Percentiles rank a stretch among this genome's conserved stretches.
Conservation (phyloP, 1,284 basidiomycete species). For the Leccinum ponderosum region DNA sequence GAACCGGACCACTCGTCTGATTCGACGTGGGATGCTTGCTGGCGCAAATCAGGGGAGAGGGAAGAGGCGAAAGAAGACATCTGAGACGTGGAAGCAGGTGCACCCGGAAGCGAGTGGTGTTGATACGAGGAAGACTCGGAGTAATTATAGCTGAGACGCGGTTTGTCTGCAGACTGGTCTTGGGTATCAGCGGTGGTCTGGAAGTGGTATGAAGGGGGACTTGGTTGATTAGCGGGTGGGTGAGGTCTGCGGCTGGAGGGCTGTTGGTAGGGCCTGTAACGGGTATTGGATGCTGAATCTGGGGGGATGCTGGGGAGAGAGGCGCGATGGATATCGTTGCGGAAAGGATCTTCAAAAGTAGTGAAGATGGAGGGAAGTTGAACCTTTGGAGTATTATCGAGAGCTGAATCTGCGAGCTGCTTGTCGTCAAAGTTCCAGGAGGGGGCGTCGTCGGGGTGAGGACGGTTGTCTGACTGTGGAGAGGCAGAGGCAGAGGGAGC, state of each 20-base stretch:
- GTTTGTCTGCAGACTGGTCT: constrained; percentile 37
- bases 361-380: constrained; percentile 73
- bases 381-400: constrained; percentile 51
- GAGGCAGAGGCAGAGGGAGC: constrained; percentile 51
- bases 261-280: constrained; percentile 48
- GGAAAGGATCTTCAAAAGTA: constrained; percentile 62
- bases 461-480: constrained; percentile 49
- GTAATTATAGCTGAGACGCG: constrained; percentile 44
- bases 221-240: constrained; percentile 43
- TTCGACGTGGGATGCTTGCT: constrained; percentile 28
- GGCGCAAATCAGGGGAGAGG: constrained; percentile 44
- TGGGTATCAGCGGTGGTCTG: constrained; percentile 45
- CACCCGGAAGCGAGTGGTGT: constrained; percentile 45
- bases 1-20: constrained; percentile 36
- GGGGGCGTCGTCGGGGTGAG: constrained; percentile 35
- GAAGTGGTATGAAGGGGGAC: constrained; percentile 62
- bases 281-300: constrained; percentile 44
- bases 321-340: constrained; percentile 56
- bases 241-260: constrained; percentile 46
- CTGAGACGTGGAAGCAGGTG: constrained; percentile 46
- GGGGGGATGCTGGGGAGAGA: constrained; percentile 62
- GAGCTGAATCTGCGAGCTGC: constrained; percentile 25
- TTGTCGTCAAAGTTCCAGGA: constrained; percentile 43
- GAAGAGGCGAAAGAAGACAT: constrained; percentile 53
- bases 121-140: constrained; percentile 42